These are phyloP conservation scores for Aspergillus amoenus DNA, from an alignment of 2,329 filamentous ascomycete species.

Conservation along the genomic window DNA sequence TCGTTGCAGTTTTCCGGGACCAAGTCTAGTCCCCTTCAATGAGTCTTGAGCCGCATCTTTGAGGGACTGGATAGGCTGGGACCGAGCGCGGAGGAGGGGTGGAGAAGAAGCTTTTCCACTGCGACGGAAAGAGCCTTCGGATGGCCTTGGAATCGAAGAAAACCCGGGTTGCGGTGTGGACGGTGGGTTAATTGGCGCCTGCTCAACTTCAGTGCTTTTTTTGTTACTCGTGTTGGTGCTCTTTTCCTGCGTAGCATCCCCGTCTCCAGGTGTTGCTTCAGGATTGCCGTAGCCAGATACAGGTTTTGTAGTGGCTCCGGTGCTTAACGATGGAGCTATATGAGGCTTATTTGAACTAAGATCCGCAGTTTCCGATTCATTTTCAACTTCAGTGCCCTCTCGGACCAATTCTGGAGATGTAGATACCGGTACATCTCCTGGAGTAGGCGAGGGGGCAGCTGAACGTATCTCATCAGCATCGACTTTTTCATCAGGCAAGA, in stretches of 20 bases:
- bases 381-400: constrained; percentile 38
- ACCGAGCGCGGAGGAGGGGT: constrained; percentile 51
- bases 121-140: constrained; percentile 37
- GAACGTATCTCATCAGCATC: constrained; percentile 24
- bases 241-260: constrained; percentile 16
- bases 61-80: constrained; percentile 47
- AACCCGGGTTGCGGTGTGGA: constrained; percentile 27
- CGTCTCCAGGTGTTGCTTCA: constrained; percentile 9
- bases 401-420: constrained; percentile 25
- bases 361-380: constrained; percentile 62
- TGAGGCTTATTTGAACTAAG: constrained; percentile 46
- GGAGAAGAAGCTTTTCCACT: constrained; percentile 44
- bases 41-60: constrained; percentile 27
- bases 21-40: constrained; percentile 24
- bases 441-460: constrained; percentile 18
- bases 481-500: constrained; percentile 11
- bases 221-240: constrained; percentile 10
- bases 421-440: constrained; percentile 18
- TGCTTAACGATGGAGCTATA: constrained; percentile 13
- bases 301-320: constrained; percentile 6
- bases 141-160: constrained; percentile 42
- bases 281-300: constrained; percentile 7
- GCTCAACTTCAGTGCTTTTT: constrained; percentile 16
- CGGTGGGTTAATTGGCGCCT: constrained; percentile 12
- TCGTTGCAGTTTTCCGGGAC: constrained; percentile 21